Base-by-base conservation (phyloP, 306 rosid genomes). In the Prunus dulcis region DNA sequence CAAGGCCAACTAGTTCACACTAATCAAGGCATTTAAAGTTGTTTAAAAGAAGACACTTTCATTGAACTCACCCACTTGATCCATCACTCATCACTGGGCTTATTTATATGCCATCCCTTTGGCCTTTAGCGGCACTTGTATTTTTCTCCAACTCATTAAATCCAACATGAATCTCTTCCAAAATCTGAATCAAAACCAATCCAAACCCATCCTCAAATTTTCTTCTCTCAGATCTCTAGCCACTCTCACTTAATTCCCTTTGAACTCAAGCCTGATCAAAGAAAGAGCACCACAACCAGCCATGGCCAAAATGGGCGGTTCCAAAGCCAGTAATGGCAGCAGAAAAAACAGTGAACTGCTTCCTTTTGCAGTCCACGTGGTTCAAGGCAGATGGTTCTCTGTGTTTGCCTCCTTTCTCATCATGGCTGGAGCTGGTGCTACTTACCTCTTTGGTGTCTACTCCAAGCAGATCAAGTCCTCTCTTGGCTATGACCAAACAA, bases 381-480 rank as follows among this genome's bases (percentile, higher is more conserved):
- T 81, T 13, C 51, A 32, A n/a, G 89, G 89, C 0, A 62, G 87
- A 69, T 88, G 87, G 91, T 88, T 88, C 73, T 67, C 79, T 43
- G 80, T 88, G 7, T 83, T 83, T 32, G 88, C 89, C 43, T 85
- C 92, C 3, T 84, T 86, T 41, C 74, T 88, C 0, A 81, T 88
- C 67, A 81, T 88, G 92, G 78, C 87, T 55, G 92, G 88, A 38
- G 86, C 86, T 11, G 88, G 92, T 1, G 83, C 88, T 0, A 83
- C 88, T 1, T 86, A 86, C 46, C 80, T 88, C 13, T 88, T 81
- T 56, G 89, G 84, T 12, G 68, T 79, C 27, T 87, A 87, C 61
- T 87, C 91, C 12, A 74, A 75, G 22, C 65, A 79, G 64, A 80
- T 87, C 19, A 87, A 88, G 75, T 19, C 81, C 43, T 32, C 83